Evolutionary conservation across 1,284 basidiomycete genomes (phyloP), one percentile per base, ranked within the genome.

Genomic region (Tetrapyrgos nigripes): DNA sequence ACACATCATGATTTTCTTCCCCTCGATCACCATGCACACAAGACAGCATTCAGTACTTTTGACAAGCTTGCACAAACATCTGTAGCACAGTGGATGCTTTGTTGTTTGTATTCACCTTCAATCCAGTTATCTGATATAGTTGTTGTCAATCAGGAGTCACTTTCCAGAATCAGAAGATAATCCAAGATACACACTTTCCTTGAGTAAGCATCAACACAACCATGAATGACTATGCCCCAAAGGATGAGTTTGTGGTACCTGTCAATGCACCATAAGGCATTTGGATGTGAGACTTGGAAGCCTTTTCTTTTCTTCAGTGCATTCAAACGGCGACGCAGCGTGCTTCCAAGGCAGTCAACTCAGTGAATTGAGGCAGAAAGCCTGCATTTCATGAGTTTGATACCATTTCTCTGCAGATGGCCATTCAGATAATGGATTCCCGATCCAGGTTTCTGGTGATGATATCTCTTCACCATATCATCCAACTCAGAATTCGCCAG

Each of bases 181-280:
- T n/a, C n/a, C n/a, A 52, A 52, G 44, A 52, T 6, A 69, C 68
- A 21, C 53, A 83, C 77, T 23, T 63, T 76, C 1, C 72, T 35
- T 55, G 69, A 74, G 54, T 72, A 80, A 0, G 81, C 79, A 69
- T 84, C 79, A 33, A 79, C 68, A 4, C 77, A 35, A 0, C 79
- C 81, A 69, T 85, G 83, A 14, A 85, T 77, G 0, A 84, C 78
- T 50, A 84, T 73, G 0, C 80, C 80, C 80, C 79, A 85, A 0
- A 37, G 37, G 11, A 85, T 84, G 0, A 83, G 65, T 60, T 83
- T 83, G 57, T 83, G 82, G 56, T 83, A 79, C 0, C 82, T 79
- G 68, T n/a, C n/a, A n/a, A n/a, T n/a, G n/a, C n/a, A n/a, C n/a
- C n/a, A n/a, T n/a, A n/a, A n/a, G n/a, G n/a, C 57, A 62, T 83